Base-by-base conservation (phyloP, 768 basidiomycete genomes). In the Cyathus striatus region DNA sequence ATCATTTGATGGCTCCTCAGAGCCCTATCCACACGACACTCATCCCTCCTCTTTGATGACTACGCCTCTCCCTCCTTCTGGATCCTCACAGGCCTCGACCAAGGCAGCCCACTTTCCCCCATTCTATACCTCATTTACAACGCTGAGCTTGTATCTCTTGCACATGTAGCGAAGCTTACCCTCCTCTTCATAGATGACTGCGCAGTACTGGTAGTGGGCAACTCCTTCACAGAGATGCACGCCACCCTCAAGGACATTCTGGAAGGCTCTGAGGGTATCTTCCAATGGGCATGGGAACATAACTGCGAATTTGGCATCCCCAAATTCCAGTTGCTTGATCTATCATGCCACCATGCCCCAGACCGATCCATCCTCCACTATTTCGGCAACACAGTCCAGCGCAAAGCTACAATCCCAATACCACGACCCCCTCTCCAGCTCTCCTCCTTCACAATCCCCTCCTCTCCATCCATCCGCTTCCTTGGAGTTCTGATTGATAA, bases 401-500 rank as follows among this genome's bases (percentile, higher is more conserved):
- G 41, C 3, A 40, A 44, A 10, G 26, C 26, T 35, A 44, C 20
- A 22, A 40, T 24, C 34, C 17, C 10, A 26, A 36, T 46, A 12
- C 50, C 44, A 1, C 12, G 12, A 4, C 38, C 37, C 3, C 14
- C 39, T 2, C 23, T 23, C 12, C 6, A 22, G 5, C 43, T 53
- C 6, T 9, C 16, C 16, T 45, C 24, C 2, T 26, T 51, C 23
- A 40, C 34, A 17, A 56, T 64, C 38, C 24, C 44, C 14, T 48
- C 60, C 4, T 14, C 41, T 6, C 20, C 14, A 5, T 27, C 42
- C 1, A 46, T 53, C 41, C 58, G 56, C 23, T 60, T 61, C 42
- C 54, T 69, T 0, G 68, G 66, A 0, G 45, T 70, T 0, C 23
- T 49, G 4, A 20, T 66, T 1, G 61, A 66, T 49, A 40, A 55